Conservation (phyloP, 805 yeast species). For the Priceomyces haplophilus region DNA sequence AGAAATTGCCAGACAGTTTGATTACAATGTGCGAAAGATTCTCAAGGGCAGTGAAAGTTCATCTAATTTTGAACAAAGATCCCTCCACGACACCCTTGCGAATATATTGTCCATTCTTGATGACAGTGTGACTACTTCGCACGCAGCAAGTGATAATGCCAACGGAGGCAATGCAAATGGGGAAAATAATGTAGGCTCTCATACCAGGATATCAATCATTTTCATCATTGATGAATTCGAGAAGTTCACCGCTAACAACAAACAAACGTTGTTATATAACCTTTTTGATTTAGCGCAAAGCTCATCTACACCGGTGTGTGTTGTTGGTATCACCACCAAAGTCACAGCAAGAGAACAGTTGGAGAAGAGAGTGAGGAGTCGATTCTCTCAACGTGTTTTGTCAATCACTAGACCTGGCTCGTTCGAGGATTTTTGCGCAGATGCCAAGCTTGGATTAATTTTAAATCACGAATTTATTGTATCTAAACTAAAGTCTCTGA, state of each 20-base stretch:
- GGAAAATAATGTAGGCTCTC: neutral
- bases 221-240: constrained; percentile 87
- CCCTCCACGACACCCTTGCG: constrained; percentile 59
- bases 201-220: constrained; percentile 52
- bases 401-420: constrained; percentile 51
- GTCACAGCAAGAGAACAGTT: constrained; percentile 74
- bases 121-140: constrained; percentile 16
- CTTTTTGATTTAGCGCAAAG: constrained; percentile 82
- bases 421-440: constrained; percentile 48
- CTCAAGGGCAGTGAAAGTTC: neutral
- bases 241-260: constrained; percentile 61
- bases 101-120: constrained; percentile 55
- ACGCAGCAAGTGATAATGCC: constrained; percentile 4
- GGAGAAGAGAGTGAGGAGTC: constrained; percentile 86
- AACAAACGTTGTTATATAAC: constrained; percentile 84
- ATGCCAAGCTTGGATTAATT: constrained; percentile 41
- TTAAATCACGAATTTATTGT: constrained; percentile 10
- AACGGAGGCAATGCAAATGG: constrained; percentile 12
- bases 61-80: constrained; percentile 45
- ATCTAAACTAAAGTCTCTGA: constrained; percentile 11
- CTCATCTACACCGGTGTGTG: constrained; percentile 68
- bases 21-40: constrained; percentile 27
- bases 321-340: constrained; percentile 75
- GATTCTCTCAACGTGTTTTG: constrained; percentile 80
- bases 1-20: constrained; percentile 83